A percentile compares a stretch with the other conserved stretches of the same genome.
phyloP scores from a whole-genome alignment of 345 rosid genomes.

The Schrenkiella parvula region DNA sequence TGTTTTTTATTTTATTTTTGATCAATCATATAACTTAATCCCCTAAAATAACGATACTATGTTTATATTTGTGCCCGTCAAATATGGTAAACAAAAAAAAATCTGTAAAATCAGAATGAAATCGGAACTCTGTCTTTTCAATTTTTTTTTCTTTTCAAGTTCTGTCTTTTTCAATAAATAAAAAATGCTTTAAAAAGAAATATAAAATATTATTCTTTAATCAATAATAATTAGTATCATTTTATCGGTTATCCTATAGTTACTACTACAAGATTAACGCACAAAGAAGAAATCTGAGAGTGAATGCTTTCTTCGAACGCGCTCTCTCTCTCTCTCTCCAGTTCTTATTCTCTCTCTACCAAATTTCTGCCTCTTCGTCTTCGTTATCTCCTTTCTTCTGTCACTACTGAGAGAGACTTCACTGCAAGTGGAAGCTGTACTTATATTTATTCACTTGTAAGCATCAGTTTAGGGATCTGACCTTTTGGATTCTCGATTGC shows the following conservation, averaged over 20 bases:
- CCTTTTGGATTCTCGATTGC: constrained; percentile 29
- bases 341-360: constrained; percentile 25
- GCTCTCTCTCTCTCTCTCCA: constrained; percentile 19
- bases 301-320: constrained; percentile 42
- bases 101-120: constrained; percentile 7
- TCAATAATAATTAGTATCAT: constrained; percentile 10
- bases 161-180: constrained; percentile 3
- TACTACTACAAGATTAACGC: constrained; percentile 33
- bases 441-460: constrained; percentile 27
- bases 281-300: constrained; percentile 33
- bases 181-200: not conserved
- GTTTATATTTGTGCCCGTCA: not conserved
- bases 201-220: not conserved
- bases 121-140: constrained; percentile 13
- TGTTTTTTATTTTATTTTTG: not conserved
- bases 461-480: constrained; percentile 39
- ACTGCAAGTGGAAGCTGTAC: constrained; percentile 26
- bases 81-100: not conserved
- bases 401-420: constrained; percentile 27
- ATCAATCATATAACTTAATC: not conserved
- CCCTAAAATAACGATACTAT: not conserved
- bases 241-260: constrained; percentile 19
- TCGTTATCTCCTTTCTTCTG: constrained; percentile 37
- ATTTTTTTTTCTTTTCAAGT: not conserved
- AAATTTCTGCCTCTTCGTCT: constrained; percentile 23